Evolutionary conservation across 202 grass and related monocot species (phyloP).

Genomic region (Schoenoplectus tabernaemontani): DNA sequence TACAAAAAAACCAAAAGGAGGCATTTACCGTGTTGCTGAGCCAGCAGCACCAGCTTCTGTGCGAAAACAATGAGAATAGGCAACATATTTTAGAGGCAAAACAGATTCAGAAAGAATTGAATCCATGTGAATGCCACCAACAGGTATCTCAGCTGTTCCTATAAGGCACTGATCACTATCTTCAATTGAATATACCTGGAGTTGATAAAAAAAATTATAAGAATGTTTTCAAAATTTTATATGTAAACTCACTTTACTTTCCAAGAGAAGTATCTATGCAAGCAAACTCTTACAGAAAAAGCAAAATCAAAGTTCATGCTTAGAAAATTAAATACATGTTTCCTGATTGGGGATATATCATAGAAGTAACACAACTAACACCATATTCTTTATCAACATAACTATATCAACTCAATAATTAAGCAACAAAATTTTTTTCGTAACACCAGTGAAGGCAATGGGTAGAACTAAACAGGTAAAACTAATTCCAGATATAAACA

Average conservation of each 20-base stretch:
- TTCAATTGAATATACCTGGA: slow-evolving; percentile 85
- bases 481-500: not conserved
- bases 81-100: slow-evolving; percentile 90
- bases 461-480: not conserved
- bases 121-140: slow-evolving; percentile 98
- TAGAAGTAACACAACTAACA: not conserved
- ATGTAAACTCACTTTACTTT: not conserved
- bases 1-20: not conserved
- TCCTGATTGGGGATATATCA: not conserved
- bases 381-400: not conserved
- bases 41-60: slow-evolving; percentile 93
- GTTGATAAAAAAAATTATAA: not conserved
- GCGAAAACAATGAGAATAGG: slow-evolving; percentile 94
- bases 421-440: not conserved
- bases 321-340: not conserved
- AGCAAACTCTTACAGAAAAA: not conserved
- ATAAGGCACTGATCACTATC: slow-evolving; percentile 88
- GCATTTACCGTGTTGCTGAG: slow-evolving; percentile 53
- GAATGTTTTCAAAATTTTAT: not conserved
- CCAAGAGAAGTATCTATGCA: slow-evolving; percentile 5
- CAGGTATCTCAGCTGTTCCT: slow-evolving; percentile 94
- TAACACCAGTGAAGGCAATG: not conserved
- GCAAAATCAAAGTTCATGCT: not conserved
- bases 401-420: not conserved
- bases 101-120: slow-evolving; percentile 62